Evolutionary conservation across 208 protist genomes (phyloP).

Genomic region (Wallacemonas rigidus): DNA sequence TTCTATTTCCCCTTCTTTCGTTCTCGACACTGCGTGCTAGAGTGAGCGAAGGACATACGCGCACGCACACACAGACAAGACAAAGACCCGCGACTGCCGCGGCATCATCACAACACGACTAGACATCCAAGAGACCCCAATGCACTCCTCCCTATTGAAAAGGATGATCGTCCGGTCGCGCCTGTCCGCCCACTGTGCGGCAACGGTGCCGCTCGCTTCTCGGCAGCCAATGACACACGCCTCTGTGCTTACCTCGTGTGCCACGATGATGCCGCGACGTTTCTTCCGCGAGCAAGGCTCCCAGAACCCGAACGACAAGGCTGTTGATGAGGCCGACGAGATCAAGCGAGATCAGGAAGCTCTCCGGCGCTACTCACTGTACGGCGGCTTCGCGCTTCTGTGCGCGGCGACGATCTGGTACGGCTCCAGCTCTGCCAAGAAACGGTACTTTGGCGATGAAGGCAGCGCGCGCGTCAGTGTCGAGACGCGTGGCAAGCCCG

Average conservation of each 20-base stretch:
- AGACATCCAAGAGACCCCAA: no score
- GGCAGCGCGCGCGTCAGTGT: slow-evolving; percentile 83
- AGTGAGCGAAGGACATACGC: no score
- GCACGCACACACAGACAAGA: no score
- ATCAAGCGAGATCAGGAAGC: slow-evolving; percentile 69
- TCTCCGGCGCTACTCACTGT: slow-evolving; percentile 45
- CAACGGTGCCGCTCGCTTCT: neutral
- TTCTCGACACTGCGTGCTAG: no score
- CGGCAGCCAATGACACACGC: neutral
- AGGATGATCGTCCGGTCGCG: no score
- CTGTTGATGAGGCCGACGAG: slow-evolving; percentile 48
- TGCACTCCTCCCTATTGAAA: no score
- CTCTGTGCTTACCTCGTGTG: neutral
- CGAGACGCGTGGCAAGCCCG: slow-evolving; percentile 70
- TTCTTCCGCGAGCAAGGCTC: slow-evolving; percentile 40
- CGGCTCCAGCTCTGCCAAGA: slow-evolving; percentile 62
- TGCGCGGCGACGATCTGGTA: slow-evolving; percentile 75
- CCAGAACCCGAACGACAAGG: slow-evolving; percentile 30
- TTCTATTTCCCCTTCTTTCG: no score
- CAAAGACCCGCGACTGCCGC: no score
- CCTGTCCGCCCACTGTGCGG: no score
- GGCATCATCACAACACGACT: no score
- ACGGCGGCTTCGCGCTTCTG: slow-evolving; percentile 52
- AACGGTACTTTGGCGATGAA: slow-evolving; percentile 81
- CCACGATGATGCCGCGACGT: slow-evolving; percentile 23